Evolutionary conservation across 2,329 filamentous ascomycete genomes (phyloP), one percentile per base, ranked within the genome.

Genomic region (Calonectria naviculata): DNA sequence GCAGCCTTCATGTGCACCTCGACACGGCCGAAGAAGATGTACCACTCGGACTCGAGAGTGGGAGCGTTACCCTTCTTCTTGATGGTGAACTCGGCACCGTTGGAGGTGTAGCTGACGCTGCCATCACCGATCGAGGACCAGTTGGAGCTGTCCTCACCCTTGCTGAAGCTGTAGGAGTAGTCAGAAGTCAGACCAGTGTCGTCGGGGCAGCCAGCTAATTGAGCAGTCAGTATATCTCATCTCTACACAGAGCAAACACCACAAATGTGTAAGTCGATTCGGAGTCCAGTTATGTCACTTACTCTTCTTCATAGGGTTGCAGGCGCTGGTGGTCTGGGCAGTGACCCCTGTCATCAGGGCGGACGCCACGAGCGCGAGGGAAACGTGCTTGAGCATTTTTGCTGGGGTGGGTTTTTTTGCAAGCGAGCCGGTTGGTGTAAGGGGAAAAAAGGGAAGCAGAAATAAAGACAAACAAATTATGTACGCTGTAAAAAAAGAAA

Each of bases 21-120:
- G 70, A 94, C 90, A 74, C 90, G 90, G 52, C 94, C 94, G 76
- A 94, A 96, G 91, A 96, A 95, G 81, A 96, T 94, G 84, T 95
- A 95, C 89, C 93, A 95, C 74, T 92, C 87, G 24, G 88, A 87
- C 79, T 88, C 88, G 80, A 94, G 93, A 3, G 90, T 91, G 4
- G 92, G 89, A 31, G 85, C 87, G 49, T 91, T 89, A 7, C 84
- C 84, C 62, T 87, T 84, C 12, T 89, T 82, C 1, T 87, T 89
- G 81, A 95, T 94, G 71, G 90, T 89, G 78, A 83, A 78, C 56
- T 78, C 73, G 7, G 75, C 76, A 24, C 76, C 76, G 10, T 46
- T 60, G 13, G 68, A 68, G 13, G 71, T 71, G 61, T 78, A 78
- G 17, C 72, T 62, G 54, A 77, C 64, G 19, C 67, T 66, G n/a